phyloP scores from a whole-genome alignment of 2,329 filamentous ascomycete genomes.

The Clonostachys solani region DNA sequence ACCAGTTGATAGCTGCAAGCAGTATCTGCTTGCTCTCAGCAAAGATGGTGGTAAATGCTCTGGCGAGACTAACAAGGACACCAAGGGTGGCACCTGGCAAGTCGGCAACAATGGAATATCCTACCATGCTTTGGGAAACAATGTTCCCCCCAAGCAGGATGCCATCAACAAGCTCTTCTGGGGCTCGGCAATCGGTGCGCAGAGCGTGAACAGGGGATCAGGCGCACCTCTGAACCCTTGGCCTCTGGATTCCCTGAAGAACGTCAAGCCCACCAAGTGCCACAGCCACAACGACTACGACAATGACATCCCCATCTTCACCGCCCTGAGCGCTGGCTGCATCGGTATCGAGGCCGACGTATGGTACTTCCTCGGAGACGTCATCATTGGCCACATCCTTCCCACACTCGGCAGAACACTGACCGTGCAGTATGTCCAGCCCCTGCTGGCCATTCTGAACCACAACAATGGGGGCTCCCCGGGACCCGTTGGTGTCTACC shows the following conservation, averaged over 20 bases:
- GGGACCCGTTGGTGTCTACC: conserved; percentile 52
- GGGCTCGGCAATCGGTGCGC: conserved; percentile 5
- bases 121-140: neutral
- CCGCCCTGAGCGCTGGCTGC: conserved; percentile 55
- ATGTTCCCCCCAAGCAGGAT: conserved; percentile 1
- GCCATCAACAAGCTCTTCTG: conserved; percentile 8
- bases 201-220: conserved; percentile 8
- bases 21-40: conserved; percentile 5
- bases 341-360: conserved; percentile 67
- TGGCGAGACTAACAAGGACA: conserved; percentile 8
- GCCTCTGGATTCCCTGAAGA: conserved; percentile 7
- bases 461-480: conserved; percentile 37
- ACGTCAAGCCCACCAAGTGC: conserved; percentile 24
- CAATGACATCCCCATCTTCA: conserved; percentile 57
- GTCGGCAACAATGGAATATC: conserved; percentile 8
- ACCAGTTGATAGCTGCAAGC: too few species aligned
- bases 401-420: conserved; percentile 56
- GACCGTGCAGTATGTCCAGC: conserved; percentile 58
- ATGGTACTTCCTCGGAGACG: conserved; percentile 49
- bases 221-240: conserved; percentile 8
- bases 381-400: conserved; percentile 62
- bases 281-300: conserved; percentile 73
- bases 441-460: conserved; percentile 54
- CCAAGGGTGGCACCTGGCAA: conserved; percentile 11
- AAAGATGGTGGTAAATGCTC: conserved; percentile 9